Conservation (phyloP, 495 filamentous ascomycete genomes). For the Talaromyces stipitatus region DNA sequence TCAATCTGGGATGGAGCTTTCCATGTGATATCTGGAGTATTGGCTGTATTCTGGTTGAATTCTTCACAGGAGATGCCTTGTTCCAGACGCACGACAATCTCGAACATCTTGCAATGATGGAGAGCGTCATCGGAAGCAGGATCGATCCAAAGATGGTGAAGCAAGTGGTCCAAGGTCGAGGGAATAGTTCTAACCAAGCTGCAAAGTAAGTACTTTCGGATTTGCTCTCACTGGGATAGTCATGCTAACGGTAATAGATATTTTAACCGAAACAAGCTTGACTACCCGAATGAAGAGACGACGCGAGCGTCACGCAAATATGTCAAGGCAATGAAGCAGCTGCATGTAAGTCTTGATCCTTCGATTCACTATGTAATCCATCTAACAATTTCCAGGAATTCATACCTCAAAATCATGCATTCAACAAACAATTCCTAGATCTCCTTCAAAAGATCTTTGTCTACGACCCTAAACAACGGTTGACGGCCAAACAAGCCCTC, state of each 20-base stretch:
- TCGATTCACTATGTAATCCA: neutral
- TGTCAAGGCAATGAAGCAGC: slow-evolving; percentile 87
- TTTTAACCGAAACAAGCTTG: slow-evolving; percentile 74
- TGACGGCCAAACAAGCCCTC: slow-evolving; percentile 85
- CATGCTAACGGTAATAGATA: slow-evolving; percentile 47
- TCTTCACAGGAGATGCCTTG: slow-evolving; percentile 93
- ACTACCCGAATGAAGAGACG: slow-evolving; percentile 85
- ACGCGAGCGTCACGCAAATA: slow-evolving; percentile 85
- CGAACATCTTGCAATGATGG: slow-evolving; percentile 99
- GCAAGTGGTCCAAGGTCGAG: slow-evolving; percentile 59
- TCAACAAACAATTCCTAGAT: slow-evolving; percentile 81
- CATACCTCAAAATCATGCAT: slow-evolving; percentile 69
- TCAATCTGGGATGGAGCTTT: slow-evolving; percentile 94
- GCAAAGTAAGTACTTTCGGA: slow-evolving; percentile 57
- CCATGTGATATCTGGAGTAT: slow-evolving; percentile 99
- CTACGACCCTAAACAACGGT: slow-evolving; percentile 84
- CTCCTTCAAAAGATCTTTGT: slow-evolving; percentile 86
- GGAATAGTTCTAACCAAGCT: slow-evolving; percentile 64
- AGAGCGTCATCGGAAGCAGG: slow-evolving; percentile 66
- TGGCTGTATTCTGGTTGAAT: slow-evolving; percentile 97
- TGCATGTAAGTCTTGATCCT: slow-evolving; percentile 54
- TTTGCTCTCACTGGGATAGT: neutral
- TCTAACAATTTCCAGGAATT: slow-evolving; percentile 61
- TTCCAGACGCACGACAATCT: slow-evolving; percentile 99
- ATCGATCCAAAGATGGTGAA: slow-evolving; percentile 72